Conservation (phyloP, 73 alveolate species). For the Stentor coeruleus region DNA sequence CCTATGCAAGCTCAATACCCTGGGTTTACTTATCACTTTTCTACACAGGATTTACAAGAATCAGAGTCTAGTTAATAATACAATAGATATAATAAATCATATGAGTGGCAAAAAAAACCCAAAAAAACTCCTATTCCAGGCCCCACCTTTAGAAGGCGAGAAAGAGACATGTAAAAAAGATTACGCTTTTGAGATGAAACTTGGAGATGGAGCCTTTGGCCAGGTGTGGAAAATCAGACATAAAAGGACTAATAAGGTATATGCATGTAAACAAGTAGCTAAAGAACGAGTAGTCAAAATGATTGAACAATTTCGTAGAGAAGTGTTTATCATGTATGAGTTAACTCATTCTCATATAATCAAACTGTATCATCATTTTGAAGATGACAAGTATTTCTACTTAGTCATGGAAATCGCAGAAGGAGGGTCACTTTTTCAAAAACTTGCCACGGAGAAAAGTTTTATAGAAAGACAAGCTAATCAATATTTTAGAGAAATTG, state of each 20-base stretch:
- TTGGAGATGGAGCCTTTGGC: conserved; percentile 28
- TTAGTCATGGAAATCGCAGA: conserved; percentile 63
- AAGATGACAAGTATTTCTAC: conserved; percentile 65
- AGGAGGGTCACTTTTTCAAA: conserved; percentile 58
- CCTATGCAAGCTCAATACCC: too few relatives aligned
- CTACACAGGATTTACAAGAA: too few relatives aligned
- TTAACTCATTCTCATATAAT: conserved; percentile 69
- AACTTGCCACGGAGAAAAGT: conserved; percentile 47
- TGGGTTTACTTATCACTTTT: too few relatives aligned
- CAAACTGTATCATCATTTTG: conserved; percentile 57
- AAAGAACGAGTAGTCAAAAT: conserved; percentile 40
- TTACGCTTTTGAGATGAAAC: conserved; percentile 1
- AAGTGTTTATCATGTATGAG: conserved; percentile 62
- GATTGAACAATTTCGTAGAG: conserved; percentile 58
- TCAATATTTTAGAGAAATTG: conserved; percentile 54
- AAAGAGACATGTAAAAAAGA: neutral
- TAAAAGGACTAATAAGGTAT: conserved; percentile 14
- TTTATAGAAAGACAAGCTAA: conserved; percentile 64
- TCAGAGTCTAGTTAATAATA: too few relatives aligned
- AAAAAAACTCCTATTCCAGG: neutral
- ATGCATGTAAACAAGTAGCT: conserved; percentile 18
- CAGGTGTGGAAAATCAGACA: conserved; percentile 18
- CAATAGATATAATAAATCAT: too few relatives aligned
- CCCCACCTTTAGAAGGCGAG: neutral
- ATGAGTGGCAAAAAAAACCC: neutral